These are phyloP conservation scores for Herpetospermum pedunculosum DNA, from an alignment of 306 rosid species.

Conservation along the genomic window DNA sequence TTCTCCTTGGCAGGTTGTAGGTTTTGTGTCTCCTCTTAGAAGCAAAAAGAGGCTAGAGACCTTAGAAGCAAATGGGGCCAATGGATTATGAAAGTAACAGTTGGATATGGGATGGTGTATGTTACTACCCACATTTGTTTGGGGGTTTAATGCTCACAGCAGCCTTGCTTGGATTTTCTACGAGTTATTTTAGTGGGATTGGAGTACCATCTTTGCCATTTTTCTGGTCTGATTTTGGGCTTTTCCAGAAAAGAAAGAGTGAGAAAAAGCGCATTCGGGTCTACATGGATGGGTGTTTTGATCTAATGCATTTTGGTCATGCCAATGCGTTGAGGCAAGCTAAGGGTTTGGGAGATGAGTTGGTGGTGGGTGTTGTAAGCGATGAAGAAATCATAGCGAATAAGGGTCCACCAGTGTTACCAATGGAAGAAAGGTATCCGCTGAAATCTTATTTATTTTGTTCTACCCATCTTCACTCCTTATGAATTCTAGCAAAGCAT, in stretches of 20 bases:
- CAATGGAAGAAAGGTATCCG: slow-evolving; percentile 79
- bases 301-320: slow-evolving; percentile 98
- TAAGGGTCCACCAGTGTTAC: slow-evolving; percentile 94
- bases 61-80: slow-evolving; percentile 6
- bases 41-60: slow-evolving; percentile 10
- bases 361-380: slow-evolving; percentile 82
- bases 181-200: slow-evolving; percentile 73
- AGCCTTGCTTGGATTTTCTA: slow-evolving; percentile 83
- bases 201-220: slow-evolving; percentile 57
- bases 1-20: slow-evolving; percentile 10
- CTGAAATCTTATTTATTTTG: background rate
- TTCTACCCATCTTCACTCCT: background rate
- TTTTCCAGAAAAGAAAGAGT: slow-evolving; percentile 54
- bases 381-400: slow-evolving; percentile 85
- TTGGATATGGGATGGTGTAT: slow-evolving; percentile 95
- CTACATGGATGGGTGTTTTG: slow-evolving; percentile 98
- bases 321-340: slow-evolving; percentile 99
- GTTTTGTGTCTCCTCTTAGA: slow-evolving; percentile 62
- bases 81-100: slow-evolving; percentile 73
- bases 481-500: background rate
- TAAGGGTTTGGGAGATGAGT: slow-evolving; percentile 88
- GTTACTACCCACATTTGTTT: slow-evolving; percentile 63
- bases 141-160: slow-evolving; percentile 98
- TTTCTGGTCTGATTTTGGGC: slow-evolving; percentile 57
- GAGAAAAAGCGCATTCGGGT: slow-evolving; percentile 77